Evolutionary conservation across 371 early-diverging fungal species (phyloP), one percentile per base, ranked within the genome.

Genomic region (Syncephalastrum contaminatum): DNA sequence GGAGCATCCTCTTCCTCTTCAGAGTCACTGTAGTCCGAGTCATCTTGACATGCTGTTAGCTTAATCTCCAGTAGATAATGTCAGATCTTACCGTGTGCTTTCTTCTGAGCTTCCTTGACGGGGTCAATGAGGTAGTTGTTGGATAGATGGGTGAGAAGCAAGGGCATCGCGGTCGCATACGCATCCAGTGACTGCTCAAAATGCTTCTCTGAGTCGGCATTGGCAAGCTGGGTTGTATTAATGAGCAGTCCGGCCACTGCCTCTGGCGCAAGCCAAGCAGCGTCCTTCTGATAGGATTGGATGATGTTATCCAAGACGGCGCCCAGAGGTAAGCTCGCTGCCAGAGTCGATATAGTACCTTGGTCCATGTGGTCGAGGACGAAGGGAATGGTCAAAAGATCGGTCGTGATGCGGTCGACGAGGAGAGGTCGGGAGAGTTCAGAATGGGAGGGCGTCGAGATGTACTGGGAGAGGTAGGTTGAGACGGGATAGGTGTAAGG

Each of bases 11-110:
- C 75, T 16, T 71, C 61, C 6, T 74, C 16, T 18, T 18, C 18
- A n/a, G 8, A 8, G 36, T 55, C 24, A 13, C 83, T 80, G 3
- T 75, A 75, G 16, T 79, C 83, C 19, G 63, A 36, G 25, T 48
- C 66, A 14, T 62, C 69, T 13, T 30, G 12, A 56, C 55, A 30
- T 51, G 48, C 16, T 48, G 56, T 42, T 51, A 30, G 52, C 51
- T 41, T 39, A n/a, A n/a, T n/a, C n/a, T n/a, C n/a, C n/a, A n/a
- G n/a, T n/a, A n/a, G n/a, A n/a, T n/a, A n/a, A n/a, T n/a, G n/a
- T n/a, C 25, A 25, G 5, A 4, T 25, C 14, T 56, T 51, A 43
- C 59, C 67, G 36, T 48, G 19, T 25, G 68, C 65, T 22, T 49
- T 53, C n/a, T 64, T 43, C 19, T 62, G 60, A 16, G 61, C 57